Evolutionary conservation across 2,329 filamentous ascomycete species (phyloP).

Genomic region (Pseudogymnoascus pannorum): DNA sequence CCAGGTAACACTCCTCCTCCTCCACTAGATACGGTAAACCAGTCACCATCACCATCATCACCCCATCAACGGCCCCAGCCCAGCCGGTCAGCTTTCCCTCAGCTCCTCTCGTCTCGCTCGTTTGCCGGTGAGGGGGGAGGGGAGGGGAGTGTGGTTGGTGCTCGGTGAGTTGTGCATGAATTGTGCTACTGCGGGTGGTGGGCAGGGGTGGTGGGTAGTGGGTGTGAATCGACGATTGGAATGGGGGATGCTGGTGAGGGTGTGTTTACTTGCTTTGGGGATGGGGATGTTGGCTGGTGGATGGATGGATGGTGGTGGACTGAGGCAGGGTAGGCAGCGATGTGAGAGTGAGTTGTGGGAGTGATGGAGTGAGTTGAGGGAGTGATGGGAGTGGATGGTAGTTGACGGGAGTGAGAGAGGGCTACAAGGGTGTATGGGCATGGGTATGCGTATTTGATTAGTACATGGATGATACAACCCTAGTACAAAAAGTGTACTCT

Average conservation of each 20-base stretch:
- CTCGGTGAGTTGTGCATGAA: not conserved
- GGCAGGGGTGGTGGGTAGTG: not conserved
- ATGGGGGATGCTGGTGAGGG: not conserved
- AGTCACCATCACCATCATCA: not conserved
- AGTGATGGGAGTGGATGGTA: no score
- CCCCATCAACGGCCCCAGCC: not conserved
- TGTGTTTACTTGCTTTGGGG: not conserved
- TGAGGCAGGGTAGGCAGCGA: not conserved
- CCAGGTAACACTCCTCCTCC: not conserved
- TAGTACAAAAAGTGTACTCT: not conserved
- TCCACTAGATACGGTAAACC: not conserved
- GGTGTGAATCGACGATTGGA: no score
- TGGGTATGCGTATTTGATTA: no score
- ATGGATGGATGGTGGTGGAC: no score
- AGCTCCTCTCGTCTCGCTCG: no score
- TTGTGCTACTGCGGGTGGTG: not conserved
- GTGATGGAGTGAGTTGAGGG: no score
- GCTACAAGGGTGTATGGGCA: not conserved
- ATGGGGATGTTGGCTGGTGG: not conserved
- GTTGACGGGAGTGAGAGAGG: not conserved
- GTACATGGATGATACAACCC: not conserved
- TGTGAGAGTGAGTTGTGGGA: not conserved
- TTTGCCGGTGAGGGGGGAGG: not conserved
- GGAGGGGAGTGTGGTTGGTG: not conserved
- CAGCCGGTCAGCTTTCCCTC: not conserved